phyloP scores from a whole-genome alignment of 2,329 filamentous ascomycete species.

The Ascocoryne sarcoides region DNA sequence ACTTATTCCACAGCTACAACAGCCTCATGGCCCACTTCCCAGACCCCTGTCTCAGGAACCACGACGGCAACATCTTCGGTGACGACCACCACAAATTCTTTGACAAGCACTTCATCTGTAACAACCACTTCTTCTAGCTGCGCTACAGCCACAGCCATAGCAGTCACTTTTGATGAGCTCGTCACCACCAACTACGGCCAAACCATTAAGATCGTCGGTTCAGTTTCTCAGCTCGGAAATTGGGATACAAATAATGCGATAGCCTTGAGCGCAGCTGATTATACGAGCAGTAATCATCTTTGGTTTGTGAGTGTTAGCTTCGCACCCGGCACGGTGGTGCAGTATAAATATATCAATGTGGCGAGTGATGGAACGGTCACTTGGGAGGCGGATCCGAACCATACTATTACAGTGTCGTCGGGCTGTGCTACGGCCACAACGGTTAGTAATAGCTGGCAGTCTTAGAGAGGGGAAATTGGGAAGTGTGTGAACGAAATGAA shows the following conservation, averaged over 20 bases:
- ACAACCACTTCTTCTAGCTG: constrained; percentile 31
- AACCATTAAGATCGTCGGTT: constrained; percentile 57
- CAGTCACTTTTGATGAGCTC: constrained; percentile 53
- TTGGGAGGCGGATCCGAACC: constrained; percentile 52
- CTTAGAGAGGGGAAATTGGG: not conserved
- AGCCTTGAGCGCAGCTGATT: constrained; percentile 47
- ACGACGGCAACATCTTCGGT: constrained; percentile 4
- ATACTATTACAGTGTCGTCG: constrained; percentile 21
- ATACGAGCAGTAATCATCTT: constrained; percentile 49
- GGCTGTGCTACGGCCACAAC: constrained; percentile 18
- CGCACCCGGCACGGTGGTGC: constrained; percentile 43
- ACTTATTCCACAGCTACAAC: constrained; percentile 39
- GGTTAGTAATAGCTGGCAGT: constrained; percentile 20
- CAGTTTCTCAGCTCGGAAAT: constrained; percentile 46
- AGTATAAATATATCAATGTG: constrained; percentile 64
- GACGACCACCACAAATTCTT: constrained; percentile 6
- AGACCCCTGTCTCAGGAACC: constrained; percentile 20
- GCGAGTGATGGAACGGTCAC: constrained; percentile 42
- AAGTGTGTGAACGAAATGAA: not conserved
- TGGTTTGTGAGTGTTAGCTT: constrained; percentile 52
- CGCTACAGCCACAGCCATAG: constrained; percentile 36
- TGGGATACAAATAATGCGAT: constrained; percentile 51
- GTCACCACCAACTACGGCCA: constrained; percentile 52
- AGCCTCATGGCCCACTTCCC: constrained; percentile 38
- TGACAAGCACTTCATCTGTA: constrained; percentile 16